phyloP scores from a whole-genome alignment of 371 early-diverging fungal species.

The Mortierella sp. region DNA sequence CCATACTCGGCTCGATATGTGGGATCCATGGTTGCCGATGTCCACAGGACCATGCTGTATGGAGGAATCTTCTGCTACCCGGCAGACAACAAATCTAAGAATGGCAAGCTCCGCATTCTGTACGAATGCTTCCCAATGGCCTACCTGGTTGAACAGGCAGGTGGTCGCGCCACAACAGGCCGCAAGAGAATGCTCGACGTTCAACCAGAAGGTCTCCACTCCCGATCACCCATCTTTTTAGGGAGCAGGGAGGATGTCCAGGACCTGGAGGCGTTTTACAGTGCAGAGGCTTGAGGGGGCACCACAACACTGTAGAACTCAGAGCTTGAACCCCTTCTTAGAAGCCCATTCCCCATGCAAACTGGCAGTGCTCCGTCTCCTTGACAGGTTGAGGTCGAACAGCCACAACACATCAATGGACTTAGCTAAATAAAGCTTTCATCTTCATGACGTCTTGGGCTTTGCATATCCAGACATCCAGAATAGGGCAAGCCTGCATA shows the following conservation, averaged over 20 bases:
- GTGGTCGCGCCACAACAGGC: constrained; percentile 95
- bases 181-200: constrained; percentile 85
- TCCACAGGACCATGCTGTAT: constrained; percentile 96
- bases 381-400: too few relatives aligned
- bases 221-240: constrained; percentile 92
- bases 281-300: constrained; percentile 27
- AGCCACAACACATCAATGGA: too few relatives aligned
- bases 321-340: too few relatives aligned
- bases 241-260: constrained; percentile 93
- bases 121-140: constrained; percentile 99
- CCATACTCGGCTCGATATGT: constrained; percentile 98
- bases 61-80: constrained; percentile 92
- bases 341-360: too few relatives aligned
- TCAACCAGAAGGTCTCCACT: constrained; percentile 89
- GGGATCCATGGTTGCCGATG: constrained; percentile 99
- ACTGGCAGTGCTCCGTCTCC: too few relatives aligned
- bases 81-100: constrained; percentile 87
- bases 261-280: constrained; percentile 73
- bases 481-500: too few relatives aligned
- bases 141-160: constrained; percentile 93
- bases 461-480: too few relatives aligned
- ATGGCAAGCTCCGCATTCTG: constrained; percentile 94
- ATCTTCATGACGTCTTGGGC: too few relatives aligned
- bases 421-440: too few relatives aligned
- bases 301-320: too few relatives aligned